phyloP scores from a whole-genome alignment of 2,329 filamentous ascomycete species.

The Laburnicola sp. region DNA sequence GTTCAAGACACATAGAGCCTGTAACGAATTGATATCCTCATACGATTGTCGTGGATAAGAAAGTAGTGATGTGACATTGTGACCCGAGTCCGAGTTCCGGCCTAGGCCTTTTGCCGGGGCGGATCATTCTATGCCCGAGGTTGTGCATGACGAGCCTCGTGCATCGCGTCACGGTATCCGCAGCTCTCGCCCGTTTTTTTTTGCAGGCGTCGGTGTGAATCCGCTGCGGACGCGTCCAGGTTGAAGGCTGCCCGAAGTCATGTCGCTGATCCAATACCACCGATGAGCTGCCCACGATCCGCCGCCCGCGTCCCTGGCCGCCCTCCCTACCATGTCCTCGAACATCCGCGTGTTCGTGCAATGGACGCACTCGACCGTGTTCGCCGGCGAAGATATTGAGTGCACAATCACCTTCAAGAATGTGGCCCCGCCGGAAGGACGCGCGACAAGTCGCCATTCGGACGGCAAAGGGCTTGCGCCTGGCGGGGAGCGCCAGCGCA shows the following conservation, averaged over 20 bases:
- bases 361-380: constrained; percentile 93
- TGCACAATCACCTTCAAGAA: constrained; percentile 98
- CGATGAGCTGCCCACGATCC: constrained; percentile 36
- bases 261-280: constrained; percentile 30
- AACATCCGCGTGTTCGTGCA: constrained; percentile 95
- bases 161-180: neutral
- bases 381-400: constrained; percentile 92
- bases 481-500: constrained; percentile 44
- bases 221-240: neutral
- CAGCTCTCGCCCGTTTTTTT: neutral
- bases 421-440: constrained; percentile 58
- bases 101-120: constrained; percentile 6
- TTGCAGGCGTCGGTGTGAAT: neutral
- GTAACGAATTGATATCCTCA: no score
- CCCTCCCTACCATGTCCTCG: constrained; percentile 42
- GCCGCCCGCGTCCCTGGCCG: constrained; percentile 32
- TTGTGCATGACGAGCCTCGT: constrained; percentile 8
- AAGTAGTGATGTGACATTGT: no score
- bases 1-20: no score
- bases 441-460: constrained; percentile 34
- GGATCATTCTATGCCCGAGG: constrained; percentile 10
- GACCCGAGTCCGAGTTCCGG: neutral
- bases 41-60: no score
- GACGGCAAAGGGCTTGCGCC: constrained; percentile 42
- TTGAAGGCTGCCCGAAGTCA: constrained; percentile 25